Evolutionary conservation across 176 grass and related monocot genomes (phyloP), one percentile per base, ranked within the genome.

Genomic region (Triticum timopheevii): DNA sequence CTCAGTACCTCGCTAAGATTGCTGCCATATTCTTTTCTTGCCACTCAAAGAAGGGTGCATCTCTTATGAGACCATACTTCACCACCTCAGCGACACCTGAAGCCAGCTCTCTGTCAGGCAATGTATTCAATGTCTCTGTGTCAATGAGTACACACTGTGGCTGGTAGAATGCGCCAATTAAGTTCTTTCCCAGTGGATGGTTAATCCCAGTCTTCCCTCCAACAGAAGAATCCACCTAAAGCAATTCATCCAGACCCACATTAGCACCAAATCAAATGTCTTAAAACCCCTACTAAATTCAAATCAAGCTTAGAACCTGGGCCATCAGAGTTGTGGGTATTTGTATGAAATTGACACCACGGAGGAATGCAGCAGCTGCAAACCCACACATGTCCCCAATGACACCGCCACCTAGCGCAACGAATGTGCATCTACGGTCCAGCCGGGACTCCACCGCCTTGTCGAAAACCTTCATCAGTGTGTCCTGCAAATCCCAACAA

Each of bases 341-440:
- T 80, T 99, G 94, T 93, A 99, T 94, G 84, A 99, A 96, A 91
- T 99, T 99, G 90, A 99, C 97, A 16, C 97, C 97, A 27, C 92
- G 94, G 40, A 99, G 88, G 83, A 93, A 99, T 24, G 92, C 73
- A 28, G 94, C 90, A 16, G 94, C 94, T 2, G 94, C 94, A 70
- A 93, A 99, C 28, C 92, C 94, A 3, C 97, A 99, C 97, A 98
- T 96, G 50, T 99, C 97, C 39, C 97, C 96, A 49, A 99, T 94
- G 77, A 99, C 97, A 40, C 97, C 92, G 64, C 97, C 97, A 3
- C 94, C 92, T 59, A 99, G 87, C 8, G 97, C 94, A 39, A 99
- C 90, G 50, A 96, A 99, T 30, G 97, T 99, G 83, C 94, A 93
- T 11, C 87, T 84, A 0, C 92, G 91, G 87, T 99, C 97, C 62